These are phyloP conservation scores for Zopfia rhizophila DNA, from an alignment of 2,329 filamentous ascomycete genomes.

Conservation along the genomic window DNA sequence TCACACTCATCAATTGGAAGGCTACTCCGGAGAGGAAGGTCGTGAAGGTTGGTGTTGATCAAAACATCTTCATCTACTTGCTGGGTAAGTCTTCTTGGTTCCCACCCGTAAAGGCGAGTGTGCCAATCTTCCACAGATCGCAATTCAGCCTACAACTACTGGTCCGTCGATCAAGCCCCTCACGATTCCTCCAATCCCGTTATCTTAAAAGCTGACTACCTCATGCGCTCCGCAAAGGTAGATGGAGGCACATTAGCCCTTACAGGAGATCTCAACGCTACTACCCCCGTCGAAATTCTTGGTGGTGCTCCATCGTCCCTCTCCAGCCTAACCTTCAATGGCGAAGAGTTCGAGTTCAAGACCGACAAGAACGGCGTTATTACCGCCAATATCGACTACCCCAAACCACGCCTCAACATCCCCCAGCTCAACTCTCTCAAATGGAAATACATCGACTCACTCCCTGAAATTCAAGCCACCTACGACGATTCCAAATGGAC, in stretches of 20 bases:
- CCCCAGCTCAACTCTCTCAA: conserved; percentile 67
- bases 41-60: conserved; percentile 56
- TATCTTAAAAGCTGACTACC: conserved; percentile 72
- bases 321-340: conserved; percentile 71
- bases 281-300: conserved; percentile 74
- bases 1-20: conserved; percentile 65
- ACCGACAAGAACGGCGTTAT: conserved; percentile 60
- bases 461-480: conserved; percentile 71
- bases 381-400: conserved; percentile 63
- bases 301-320: conserved; percentile 65
- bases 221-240: conserved; percentile 69
- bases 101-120: background rate
- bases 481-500: conserved; percentile 79
- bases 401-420: conserved; percentile 61
- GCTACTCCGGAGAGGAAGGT: conserved; percentile 65
- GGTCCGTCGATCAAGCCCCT: conserved; percentile 65
- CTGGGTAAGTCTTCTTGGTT: conserved; percentile 59
- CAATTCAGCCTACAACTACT: conserved; percentile 75
- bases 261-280: conserved; percentile 77
- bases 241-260: conserved; percentile 68
- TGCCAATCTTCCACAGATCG: conserved; percentile 59
- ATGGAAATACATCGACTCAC: conserved; percentile 76
- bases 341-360: conserved; percentile 53
- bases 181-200: conserved; percentile 52
- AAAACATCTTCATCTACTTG: conserved; percentile 65